Evolutionary conservation across 768 basidiomycete species (phyloP).

Genomic region (Candolleomyces aberdarensis): DNA sequence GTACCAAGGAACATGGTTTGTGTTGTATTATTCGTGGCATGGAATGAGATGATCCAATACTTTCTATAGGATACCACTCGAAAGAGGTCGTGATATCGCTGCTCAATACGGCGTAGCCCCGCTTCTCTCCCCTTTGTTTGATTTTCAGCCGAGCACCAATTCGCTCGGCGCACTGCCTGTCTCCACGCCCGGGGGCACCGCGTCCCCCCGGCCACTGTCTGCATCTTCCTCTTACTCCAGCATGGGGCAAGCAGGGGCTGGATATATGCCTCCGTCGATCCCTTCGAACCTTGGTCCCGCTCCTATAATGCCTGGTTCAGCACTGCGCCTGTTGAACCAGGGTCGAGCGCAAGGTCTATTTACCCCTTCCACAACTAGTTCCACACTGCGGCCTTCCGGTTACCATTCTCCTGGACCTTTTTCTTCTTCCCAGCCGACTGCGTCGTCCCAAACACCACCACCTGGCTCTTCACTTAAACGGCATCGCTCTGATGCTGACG

Average conservation of each 20-base stretch:
- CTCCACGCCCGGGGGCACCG: slow-evolving; percentile 40
- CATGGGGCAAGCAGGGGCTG: slow-evolving; percentile 39
- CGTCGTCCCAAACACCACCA: slow-evolving; percentile 47
- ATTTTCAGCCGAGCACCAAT: slow-evolving; percentile 79
- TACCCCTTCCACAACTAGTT: slow-evolving; percentile 75
- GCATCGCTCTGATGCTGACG: slow-evolving; percentile 54
- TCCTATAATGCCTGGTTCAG: slow-evolving; percentile 85
- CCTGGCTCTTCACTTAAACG: slow-evolving; percentile 37
- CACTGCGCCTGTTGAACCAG: slow-evolving; percentile 79
- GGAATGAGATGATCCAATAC: slow-evolving; percentile 9
- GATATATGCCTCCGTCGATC: slow-evolving; percentile 36
- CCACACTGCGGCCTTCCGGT: slow-evolving; percentile 43
- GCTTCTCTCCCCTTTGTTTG: slow-evolving; percentile 86
- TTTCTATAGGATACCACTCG: slow-evolving; percentile 83
- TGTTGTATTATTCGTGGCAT: slow-evolving; percentile 10
- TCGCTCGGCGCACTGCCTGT: slow-evolving; percentile 68
- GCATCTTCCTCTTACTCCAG: slow-evolving; percentile 67
- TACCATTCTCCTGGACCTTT: slow-evolving; percentile 54
- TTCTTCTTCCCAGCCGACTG: slow-evolving; percentile 35
- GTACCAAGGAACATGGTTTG: slow-evolving; percentile 98
- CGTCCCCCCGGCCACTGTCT: slow-evolving; percentile 63
- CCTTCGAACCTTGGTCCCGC: slow-evolving; percentile 69
- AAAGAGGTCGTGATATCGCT: slow-evolving; percentile 90
- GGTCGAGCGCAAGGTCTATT: slow-evolving; percentile 84
- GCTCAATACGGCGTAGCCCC: slow-evolving; percentile 88